Base-by-base conservation (phyloP, 2,329 filamentous ascomycete species). In the Periconia sp. region DNA sequence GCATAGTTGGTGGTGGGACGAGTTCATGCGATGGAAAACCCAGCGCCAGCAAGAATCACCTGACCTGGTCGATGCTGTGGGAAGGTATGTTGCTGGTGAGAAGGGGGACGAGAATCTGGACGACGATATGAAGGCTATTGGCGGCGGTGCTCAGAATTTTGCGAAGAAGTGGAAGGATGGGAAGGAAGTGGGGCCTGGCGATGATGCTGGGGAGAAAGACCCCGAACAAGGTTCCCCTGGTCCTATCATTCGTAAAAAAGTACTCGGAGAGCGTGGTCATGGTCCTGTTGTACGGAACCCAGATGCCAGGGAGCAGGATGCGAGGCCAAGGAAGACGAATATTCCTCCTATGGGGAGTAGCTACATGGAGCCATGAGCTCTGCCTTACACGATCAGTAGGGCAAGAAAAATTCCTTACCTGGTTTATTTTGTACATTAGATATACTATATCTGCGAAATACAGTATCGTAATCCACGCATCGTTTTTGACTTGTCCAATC, bases 1-100 rank as follows among this genome's bases (percentile, higher is more conserved):
- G 43, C 80, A 83, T 67, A 59, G 54, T 23, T 81, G 79, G 80
- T 83, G 81, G 81, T 83, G 80, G 80, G 63, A 74, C 15, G 68
- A 74, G 42, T 82, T 73, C 54, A 70, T 64, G 9, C 61, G 63
- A 1, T 82, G 79, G 80, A 62, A 66, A 15, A 33, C 49, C 6
- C 66, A 69, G 49, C 66, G 69, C 45, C 52, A 59, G 41, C 40
- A 14, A 11, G 52, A 61, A 0, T 65, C 66, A 27, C 50, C 46
- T 1, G 60, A 65, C 3, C 40, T 68, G 35, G 8, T 72, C 19
- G 43, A 42, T 0, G 55, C 49, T 3, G 63, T 68, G 27, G 53
- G 53, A 5, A 59, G 55, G 45, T 69, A 65, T 56, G 65, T 66
- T 1, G 70, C 66, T 18, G 50, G 58, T 6, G 55, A 58, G 31